Conservation (phyloP, 306 rosid genomes). For the Vigna reflexopilosa region DNA sequence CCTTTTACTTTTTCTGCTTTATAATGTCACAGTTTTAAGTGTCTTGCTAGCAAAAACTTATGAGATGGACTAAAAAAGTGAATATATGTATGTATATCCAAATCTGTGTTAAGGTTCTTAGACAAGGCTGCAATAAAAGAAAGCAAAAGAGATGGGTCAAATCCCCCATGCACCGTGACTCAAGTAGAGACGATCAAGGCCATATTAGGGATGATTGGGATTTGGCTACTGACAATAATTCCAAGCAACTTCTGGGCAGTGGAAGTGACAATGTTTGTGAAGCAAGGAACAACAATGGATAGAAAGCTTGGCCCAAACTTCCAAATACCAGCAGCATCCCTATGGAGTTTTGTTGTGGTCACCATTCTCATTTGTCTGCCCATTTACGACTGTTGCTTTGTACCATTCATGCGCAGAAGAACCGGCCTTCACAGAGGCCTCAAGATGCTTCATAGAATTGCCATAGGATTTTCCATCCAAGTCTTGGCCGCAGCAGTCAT, state of each 20-base stretch:
- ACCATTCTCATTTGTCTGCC: slow-evolving; percentile 67
- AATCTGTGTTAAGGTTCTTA: slow-evolving; percentile 56
- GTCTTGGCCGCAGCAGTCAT: slow-evolving; percentile 48
- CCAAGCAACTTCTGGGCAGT: slow-evolving; percentile 82
- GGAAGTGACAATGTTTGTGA: slow-evolving; percentile 65
- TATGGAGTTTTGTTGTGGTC: slow-evolving; percentile 56
- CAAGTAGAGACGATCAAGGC: slow-evolving; percentile 75
- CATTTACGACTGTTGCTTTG: slow-evolving; percentile 62
- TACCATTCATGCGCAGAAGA: slow-evolving; percentile 50
- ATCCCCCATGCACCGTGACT: slow-evolving; percentile 62
- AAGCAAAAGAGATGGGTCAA: slow-evolving; percentile 37
- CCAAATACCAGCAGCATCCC: slow-evolving; percentile 71
- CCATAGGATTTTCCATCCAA: slow-evolving; percentile 63
- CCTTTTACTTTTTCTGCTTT: not conserved
- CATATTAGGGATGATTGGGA: slow-evolving; percentile 61
- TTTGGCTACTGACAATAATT: slow-evolving; percentile 74
- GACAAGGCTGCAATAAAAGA: slow-evolving; percentile 77
- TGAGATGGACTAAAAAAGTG: no score
- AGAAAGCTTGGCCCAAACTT: slow-evolving; percentile 58
- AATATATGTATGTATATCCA: not conserved
- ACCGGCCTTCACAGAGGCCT: slow-evolving; percentile 72
- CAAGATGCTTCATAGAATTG: slow-evolving; percentile 67
- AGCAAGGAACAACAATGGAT: slow-evolving; percentile 76
- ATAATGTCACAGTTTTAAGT: no score
- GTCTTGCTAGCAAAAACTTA: no score